Percentiles rank a stretch among this genome's conserved stretches.
Evolutionary conservation across 352 stramenopile genomes (phyloP).

Genomic region (Phytopythium boreale): DNA sequence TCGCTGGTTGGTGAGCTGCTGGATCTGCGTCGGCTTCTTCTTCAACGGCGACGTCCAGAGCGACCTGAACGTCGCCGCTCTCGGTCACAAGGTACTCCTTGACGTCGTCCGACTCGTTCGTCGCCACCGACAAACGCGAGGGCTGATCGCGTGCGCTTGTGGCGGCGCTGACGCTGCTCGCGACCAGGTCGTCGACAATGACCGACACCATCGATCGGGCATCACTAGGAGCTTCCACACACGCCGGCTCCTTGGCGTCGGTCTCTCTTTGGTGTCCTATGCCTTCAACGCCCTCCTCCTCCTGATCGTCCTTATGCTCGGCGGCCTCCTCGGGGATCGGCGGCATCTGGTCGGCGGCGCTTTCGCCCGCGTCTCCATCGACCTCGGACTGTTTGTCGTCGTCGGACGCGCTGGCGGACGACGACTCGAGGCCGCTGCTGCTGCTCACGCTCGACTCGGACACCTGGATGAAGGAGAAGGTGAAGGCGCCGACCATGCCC

Average conservation of each 20-base stretch:
- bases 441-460: constrained; percentile 32
- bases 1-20: background rate
- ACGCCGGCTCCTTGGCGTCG: background rate
- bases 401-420: constrained; percentile 7
- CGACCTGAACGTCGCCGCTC: constrained; percentile 11
- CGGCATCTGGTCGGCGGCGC: constrained; percentile 5
- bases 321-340: constrained; percentile 2
- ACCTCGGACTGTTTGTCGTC: background rate
- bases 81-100: constrained; percentile 13
- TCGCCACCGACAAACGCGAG: background rate
- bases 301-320: background rate
- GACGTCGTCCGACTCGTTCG: constrained; percentile 8
- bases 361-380: constrained; percentile 7
- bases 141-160: background rate
- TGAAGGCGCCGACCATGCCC: constrained; percentile 55
- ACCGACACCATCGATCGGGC: background rate
- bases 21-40: background rate
- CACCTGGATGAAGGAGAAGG: constrained; percentile 73
- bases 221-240: background rate
- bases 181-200: background rate
- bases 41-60: background rate
- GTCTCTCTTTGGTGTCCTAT: background rate
- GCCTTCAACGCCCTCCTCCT: background rate
- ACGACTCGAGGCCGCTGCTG: constrained; percentile 9
- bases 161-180: background rate